A percentile compares a stretch with the other conserved stretches of the same genome.
These are phyloP conservation scores for Sanghuangporus weigelae DNA, from an alignment of 1,284 basidiomycete genomes.

Conservation along the genomic window DNA sequence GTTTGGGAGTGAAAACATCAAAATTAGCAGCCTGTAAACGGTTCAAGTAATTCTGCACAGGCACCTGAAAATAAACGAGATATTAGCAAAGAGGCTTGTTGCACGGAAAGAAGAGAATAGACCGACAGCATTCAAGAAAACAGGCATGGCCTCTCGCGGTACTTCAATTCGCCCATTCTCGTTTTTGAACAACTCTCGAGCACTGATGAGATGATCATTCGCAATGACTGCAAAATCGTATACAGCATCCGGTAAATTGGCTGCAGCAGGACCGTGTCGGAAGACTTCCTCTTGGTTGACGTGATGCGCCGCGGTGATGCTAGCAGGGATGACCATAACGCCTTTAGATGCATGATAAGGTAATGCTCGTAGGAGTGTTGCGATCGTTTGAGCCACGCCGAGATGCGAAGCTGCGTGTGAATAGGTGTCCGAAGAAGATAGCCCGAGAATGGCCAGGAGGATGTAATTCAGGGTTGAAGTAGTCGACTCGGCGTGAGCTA, in stretches of 20 bases:
- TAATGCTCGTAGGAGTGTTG: constrained; percentile 71
- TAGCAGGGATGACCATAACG: constrained; percentile 77
- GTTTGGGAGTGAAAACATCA: constrained; percentile 70
- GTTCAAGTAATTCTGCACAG: constrained; percentile 67
- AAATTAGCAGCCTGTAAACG: constrained; percentile 78
- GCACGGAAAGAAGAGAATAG: constrained; percentile 13
- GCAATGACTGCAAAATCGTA: constrained; percentile 88
- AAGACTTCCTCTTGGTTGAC: constrained; percentile 88
- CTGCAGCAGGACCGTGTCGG: constrained; percentile 58
- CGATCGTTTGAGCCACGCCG: constrained; percentile 65
- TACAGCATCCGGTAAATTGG: constrained; percentile 68
- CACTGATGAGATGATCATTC: constrained; percentile 87
- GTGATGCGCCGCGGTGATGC: constrained; percentile 75
- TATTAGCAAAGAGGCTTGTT: constrained; percentile 7
- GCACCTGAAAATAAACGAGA: constrained; percentile 46
- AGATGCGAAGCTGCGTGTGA: constrained; percentile 81
- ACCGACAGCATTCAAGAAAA: constrained; percentile 77
- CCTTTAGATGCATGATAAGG: constrained; percentile 73
- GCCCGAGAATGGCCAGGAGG: constrained; percentile 65
- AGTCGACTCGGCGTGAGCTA: constrained; percentile 71
- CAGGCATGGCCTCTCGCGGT: constrained; percentile 62
- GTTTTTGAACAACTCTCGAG: constrained; percentile 70
- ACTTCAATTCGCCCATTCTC: constrained; percentile 47
- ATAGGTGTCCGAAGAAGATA: constrained; percentile 53
- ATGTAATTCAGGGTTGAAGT: constrained; percentile 78